Conservation (phyloP, 2,329 filamentous ascomycete species). For the Sporothrix variecibatus region DNA sequence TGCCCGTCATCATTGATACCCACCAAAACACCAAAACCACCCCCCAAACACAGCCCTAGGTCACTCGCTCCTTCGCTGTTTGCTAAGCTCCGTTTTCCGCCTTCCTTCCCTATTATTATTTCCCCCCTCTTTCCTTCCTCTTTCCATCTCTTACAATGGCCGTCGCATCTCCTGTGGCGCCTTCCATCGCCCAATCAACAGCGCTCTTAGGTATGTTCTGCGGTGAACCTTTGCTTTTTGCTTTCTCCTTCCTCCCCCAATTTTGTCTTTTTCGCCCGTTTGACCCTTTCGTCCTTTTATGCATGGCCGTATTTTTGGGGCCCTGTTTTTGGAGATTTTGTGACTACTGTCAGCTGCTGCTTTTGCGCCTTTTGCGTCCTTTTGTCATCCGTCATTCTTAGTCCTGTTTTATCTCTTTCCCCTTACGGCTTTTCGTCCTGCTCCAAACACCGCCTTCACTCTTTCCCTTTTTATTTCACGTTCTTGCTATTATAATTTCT, state of each 20-base stretch:
- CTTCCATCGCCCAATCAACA: conserved; percentile 36
- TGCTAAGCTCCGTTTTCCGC: conserved; percentile 4
- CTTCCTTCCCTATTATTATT: not conserved
- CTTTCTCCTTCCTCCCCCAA: not conserved
- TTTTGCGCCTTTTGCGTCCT: conserved; percentile 19
- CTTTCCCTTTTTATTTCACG: conserved; percentile 4
- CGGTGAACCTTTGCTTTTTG: not conserved
- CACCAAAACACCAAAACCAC: not conserved
- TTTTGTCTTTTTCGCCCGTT: not conserved
- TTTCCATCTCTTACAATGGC: conserved; percentile 34
- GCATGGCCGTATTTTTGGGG: no score
- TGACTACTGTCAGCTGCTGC: conserved; percentile 9
- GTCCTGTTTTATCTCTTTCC: conserved; percentile 8
- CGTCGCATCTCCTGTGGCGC: conserved; percentile 35
- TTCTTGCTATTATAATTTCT: not conserved
- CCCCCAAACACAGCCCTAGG: not conserved
- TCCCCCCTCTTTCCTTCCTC: not conserved
- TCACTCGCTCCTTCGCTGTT: conserved; percentile 5
- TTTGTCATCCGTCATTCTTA: conserved; percentile 8
- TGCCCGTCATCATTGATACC: not conserved
- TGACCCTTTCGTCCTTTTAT: not conserved
- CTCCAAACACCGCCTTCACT: not conserved
- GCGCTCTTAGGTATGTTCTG: conserved; percentile 37
- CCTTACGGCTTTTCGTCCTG: not conserved
- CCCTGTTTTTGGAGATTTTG: not conserved